Percentiles rank a stretch among this genome's conserved stretches.
Evolutionary conservation across 2,329 filamentous ascomycete genomes (phyloP).

Genomic region (Tolypocladium album): DNA sequence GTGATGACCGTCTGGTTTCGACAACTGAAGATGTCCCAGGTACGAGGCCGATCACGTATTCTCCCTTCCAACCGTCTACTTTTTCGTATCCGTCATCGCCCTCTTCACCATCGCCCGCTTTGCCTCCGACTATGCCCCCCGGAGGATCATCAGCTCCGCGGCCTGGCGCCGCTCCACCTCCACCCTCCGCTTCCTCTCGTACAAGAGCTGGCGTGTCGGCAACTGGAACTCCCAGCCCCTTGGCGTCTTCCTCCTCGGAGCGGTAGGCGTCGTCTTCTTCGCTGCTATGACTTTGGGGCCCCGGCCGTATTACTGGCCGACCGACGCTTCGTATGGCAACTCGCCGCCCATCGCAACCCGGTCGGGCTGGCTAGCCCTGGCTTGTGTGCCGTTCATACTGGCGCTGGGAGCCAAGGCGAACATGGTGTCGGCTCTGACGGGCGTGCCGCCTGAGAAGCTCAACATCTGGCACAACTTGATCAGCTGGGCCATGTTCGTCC

Average conservation of each 20-base stretch:
- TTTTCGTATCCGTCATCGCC: slow-evolving; percentile 37
- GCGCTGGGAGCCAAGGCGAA: slow-evolving; percentile 44
- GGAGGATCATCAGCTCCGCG: slow-evolving; percentile 13
- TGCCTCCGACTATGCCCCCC: slow-evolving; percentile 17
- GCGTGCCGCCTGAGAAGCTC: slow-evolving; percentile 45
- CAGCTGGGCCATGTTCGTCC: slow-evolving; percentile 43
- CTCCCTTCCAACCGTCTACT: slow-evolving; percentile 38
- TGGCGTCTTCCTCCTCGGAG: slow-evolving; percentile 28
- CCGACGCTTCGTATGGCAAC: slow-evolving; percentile 29
- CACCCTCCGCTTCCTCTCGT: slow-evolving; percentile 8
- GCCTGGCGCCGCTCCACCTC: slow-evolving; percentile 25
- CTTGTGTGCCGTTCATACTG: slow-evolving; percentile 39
- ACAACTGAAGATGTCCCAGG: not conserved
- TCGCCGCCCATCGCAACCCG: slow-evolving; percentile 43
- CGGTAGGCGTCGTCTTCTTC: slow-evolving; percentile 33
- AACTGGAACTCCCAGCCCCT: slow-evolving; percentile 32
- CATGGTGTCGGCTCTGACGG: slow-evolving; percentile 40
- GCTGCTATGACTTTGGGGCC: slow-evolving; percentile 37
- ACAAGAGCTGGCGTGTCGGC: slow-evolving; percentile 11
- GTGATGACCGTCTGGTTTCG: not conserved
- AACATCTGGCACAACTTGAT: slow-evolving; percentile 46
- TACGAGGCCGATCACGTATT: slow-evolving; percentile 39
- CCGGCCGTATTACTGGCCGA: slow-evolving; percentile 45
- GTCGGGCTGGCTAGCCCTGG: slow-evolving; percentile 40
- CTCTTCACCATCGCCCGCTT: slow-evolving; percentile 32